phyloP scores from a whole-genome alignment of 441 rosid genomes.

The Mallotus japonicus region DNA sequence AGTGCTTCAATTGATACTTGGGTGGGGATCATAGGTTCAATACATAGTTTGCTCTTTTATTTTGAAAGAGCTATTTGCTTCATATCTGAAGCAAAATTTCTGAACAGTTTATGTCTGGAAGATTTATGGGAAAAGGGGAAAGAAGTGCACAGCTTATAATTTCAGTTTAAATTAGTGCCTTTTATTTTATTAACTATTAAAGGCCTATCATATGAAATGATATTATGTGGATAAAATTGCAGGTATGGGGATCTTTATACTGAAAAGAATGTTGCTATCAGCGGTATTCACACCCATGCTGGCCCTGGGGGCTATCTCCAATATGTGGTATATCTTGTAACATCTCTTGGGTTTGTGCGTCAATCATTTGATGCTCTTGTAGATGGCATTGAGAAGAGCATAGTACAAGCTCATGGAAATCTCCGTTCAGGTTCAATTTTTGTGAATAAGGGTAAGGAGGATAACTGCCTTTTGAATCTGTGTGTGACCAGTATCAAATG shows the following conservation, averaged over 20 bases:
- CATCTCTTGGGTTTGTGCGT: slow-evolving; percentile 90
- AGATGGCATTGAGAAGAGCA: slow-evolving; percentile 87
- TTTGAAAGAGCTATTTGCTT: background rate
- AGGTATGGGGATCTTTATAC: slow-evolving; percentile 85
- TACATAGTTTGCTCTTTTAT: background rate
- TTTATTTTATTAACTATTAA: background rate
- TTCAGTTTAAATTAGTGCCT: background rate
- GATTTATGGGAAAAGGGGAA: background rate
- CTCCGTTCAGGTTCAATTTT: slow-evolving; percentile 77
- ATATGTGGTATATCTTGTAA: slow-evolving; percentile 73
- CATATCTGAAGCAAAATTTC: background rate
- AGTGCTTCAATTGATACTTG: background rate
- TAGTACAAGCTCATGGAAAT: slow-evolving; percentile 84
- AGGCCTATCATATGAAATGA: slow-evolving; percentile 8
- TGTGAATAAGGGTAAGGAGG: slow-evolving; percentile 58
- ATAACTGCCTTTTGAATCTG: slow-evolving; percentile 8
- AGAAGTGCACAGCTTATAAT: background rate
- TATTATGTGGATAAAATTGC: slow-evolving; percentile 26
- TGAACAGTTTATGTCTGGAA: background rate
- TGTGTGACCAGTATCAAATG: background rate
- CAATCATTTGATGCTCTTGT: slow-evolving; percentile 93
- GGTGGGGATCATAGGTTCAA: background rate
- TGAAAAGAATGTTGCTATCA: slow-evolving; percentile 81
- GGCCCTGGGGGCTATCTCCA: slow-evolving; percentile 98
- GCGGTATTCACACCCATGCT: slow-evolving; percentile 93